Evolutionary conservation across 345 rosid genomes (phyloP).

Genomic region (Lepidium aucheri): DNA sequence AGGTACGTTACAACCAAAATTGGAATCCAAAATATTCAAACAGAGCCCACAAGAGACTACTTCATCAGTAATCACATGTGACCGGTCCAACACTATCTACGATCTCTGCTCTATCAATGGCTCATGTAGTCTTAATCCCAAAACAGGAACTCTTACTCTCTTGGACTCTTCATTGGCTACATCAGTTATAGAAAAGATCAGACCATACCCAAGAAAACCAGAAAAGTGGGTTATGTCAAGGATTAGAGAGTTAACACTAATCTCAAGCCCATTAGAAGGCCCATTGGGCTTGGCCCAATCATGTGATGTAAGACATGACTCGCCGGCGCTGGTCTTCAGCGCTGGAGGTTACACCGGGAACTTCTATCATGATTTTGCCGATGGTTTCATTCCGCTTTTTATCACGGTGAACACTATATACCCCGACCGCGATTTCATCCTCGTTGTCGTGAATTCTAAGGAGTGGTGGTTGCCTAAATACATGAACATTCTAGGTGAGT

Average conservation of each 20-base stretch:
- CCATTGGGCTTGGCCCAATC: conserved; percentile 23
- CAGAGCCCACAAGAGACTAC: neutral
- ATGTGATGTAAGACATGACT: conserved; percentile 27
- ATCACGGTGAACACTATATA: conserved; percentile 38
- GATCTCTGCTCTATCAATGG: conserved; percentile 49
- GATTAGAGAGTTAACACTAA: conserved; percentile 40
- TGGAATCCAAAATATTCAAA: neutral
- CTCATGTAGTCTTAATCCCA: conserved; percentile 32
- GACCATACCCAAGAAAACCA: conserved; percentile 53
- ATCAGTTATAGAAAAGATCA: conserved; percentile 28
- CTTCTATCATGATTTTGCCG: conserved; percentile 58
- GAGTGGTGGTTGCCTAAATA: conserved; percentile 61
- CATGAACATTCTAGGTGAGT: conserved; percentile 27
- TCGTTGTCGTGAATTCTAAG: conserved; percentile 33
- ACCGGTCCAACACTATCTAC: conserved; percentile 35
- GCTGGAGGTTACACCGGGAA: conserved; percentile 65
- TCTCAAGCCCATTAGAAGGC: conserved; percentile 21
- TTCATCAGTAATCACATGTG: conserved; percentile 33
- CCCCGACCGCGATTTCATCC: conserved; percentile 34
- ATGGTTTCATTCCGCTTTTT: conserved; percentile 57
- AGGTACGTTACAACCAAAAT: conserved; percentile 12
- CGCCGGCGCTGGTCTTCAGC: conserved; percentile 49
- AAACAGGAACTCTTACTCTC: conserved; percentile 27
- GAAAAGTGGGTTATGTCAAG: conserved; percentile 25
- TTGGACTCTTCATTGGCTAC: conserved; percentile 2